Evolutionary conservation across 495 filamentous ascomycete species (phyloP).

Genomic region (Durotheca rogersii): DNA sequence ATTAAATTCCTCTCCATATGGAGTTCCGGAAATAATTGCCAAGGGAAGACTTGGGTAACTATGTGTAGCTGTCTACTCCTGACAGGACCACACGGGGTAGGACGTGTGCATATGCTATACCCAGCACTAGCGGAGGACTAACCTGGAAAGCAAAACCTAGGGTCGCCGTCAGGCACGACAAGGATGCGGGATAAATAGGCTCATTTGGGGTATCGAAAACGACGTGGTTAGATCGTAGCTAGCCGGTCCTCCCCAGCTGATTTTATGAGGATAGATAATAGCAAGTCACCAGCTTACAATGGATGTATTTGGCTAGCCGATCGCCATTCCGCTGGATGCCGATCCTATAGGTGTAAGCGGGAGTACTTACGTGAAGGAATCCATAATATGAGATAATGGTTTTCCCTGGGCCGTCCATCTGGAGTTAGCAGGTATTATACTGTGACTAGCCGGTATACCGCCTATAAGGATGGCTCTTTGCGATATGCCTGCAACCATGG

Average conservation of each 20-base stretch:
- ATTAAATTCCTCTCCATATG: too few species aligned
- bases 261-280: too few species aligned
- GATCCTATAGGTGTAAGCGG: too few species aligned
- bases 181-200: slow-evolving; percentile 30
- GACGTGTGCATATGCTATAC: slow-evolving; percentile 6
- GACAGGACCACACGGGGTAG: slow-evolving; percentile 1
- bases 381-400: too few species aligned
- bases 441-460: too few species aligned
- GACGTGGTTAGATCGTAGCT: background rate
- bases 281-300: slow-evolving; percentile 2
- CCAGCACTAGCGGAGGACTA: slow-evolving; percentile 2
- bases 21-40: too few species aligned
- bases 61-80: slow-evolving; percentile 10
- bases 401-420: too few species aligned
- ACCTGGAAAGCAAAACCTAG: slow-evolving; percentile 9
- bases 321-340: background rate
- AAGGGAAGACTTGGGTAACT: too few species aligned
- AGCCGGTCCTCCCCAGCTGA: too few species aligned
- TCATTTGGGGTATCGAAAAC: slow-evolving; percentile 20
- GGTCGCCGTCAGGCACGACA: slow-evolving; percentile 20
- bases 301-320: background rate
- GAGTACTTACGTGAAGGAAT: too few species aligned
- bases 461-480: background rate
- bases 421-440: too few species aligned
- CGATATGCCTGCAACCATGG: slow-evolving; percentile 1